These are phyloP conservation scores for Cladorrhinum sp. DNA, from an alignment of 2,329 filamentous ascomycete genomes.

Conservation along the genomic window DNA sequence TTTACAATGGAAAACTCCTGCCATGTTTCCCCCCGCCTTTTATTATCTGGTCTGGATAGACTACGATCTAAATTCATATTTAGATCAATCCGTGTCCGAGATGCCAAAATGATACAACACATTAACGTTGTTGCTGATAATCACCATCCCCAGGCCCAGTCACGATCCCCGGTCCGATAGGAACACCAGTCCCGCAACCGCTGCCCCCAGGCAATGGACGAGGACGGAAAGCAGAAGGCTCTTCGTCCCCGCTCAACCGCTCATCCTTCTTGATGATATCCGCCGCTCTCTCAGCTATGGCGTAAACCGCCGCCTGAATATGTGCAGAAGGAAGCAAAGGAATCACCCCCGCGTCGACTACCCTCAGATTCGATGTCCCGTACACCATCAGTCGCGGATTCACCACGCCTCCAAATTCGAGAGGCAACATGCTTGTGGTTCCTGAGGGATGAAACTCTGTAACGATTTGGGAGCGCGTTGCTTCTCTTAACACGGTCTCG, in stretches of 20 bases:
- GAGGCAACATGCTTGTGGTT: constrained; percentile 23
- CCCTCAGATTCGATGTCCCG: constrained; percentile 17
- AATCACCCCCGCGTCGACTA: constrained; percentile 21
- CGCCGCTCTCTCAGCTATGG: constrained; percentile 21
- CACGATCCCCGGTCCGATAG: not conserved
- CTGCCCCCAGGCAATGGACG: not conserved
- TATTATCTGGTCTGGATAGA: too few species aligned
- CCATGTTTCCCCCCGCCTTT: too few species aligned
- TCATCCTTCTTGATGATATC: constrained; percentile 2
- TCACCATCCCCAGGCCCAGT: not conserved
- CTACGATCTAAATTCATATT: too few species aligned
- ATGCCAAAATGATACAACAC: too few species aligned
- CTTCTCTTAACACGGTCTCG: constrained; percentile 39
- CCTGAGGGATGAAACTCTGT: constrained; percentile 29
- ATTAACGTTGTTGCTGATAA: too few species aligned
- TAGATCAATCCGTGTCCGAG: too few species aligned
- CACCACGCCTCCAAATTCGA: constrained; percentile 19
- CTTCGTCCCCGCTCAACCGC: not conserved
- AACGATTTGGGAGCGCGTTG: constrained; percentile 24
- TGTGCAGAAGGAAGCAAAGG: constrained; percentile 21
- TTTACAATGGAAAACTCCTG: too few species aligned
- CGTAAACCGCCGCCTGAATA: constrained; percentile 20
- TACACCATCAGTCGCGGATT: constrained; percentile 18
- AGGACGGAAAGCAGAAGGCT: not conserved
- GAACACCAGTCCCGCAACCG: not conserved